These are phyloP conservation scores for Fomitopsis serialis DNA, from an alignment of 768 basidiomycete genomes.

Conservation along the genomic window DNA sequence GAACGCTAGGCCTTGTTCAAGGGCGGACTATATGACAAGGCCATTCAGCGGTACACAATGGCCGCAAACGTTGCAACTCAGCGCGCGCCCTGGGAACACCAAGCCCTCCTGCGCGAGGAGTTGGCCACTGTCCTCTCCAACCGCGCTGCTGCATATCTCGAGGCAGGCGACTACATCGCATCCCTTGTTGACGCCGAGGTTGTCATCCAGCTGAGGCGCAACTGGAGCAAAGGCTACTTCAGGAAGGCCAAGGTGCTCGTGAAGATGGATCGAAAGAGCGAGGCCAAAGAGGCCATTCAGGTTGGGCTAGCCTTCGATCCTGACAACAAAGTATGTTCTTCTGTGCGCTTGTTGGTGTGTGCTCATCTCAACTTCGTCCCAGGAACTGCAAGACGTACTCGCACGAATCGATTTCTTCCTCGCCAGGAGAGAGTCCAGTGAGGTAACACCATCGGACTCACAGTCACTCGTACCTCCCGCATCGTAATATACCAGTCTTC, in stretches of 20 bases:
- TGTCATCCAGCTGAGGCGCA: slow-evolving; percentile 76
- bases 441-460: neutral
- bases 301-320: slow-evolving; percentile 86
- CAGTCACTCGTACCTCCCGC: slow-evolving; percentile 9
- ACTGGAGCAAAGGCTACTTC: slow-evolving; percentile 96
- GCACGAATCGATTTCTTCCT: slow-evolving; percentile 9
- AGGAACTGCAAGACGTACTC: slow-evolving; percentile 19
- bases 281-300: slow-evolving; percentile 77
- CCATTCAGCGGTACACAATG: slow-evolving; percentile 74
- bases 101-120: slow-evolving; percentile 81
- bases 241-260: slow-evolving; percentile 86
- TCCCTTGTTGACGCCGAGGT: slow-evolving; percentile 89
- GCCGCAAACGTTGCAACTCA: slow-evolving; percentile 74
- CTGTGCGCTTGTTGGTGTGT: neutral
- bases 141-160: slow-evolving; percentile 82
- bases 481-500: slow-evolving; percentile 11
- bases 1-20: slow-evolving; percentile 70
- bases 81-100: slow-evolving; percentile 88
- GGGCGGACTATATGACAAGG: slow-evolving; percentile 56
- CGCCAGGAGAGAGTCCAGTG: neutral
- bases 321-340: slow-evolving; percentile 43
- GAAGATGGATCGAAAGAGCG: slow-evolving; percentile 59
- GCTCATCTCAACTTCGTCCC: neutral
- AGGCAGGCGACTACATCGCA: slow-evolving; percentile 66
- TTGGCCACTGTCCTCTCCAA: slow-evolving; percentile 88